Evolutionary conservation across 2,329 filamentous ascomycete species (phyloP), one percentile per base, ranked within the genome.

Genomic region (Ophiocordyceps camponoti-leonardi): DNA sequence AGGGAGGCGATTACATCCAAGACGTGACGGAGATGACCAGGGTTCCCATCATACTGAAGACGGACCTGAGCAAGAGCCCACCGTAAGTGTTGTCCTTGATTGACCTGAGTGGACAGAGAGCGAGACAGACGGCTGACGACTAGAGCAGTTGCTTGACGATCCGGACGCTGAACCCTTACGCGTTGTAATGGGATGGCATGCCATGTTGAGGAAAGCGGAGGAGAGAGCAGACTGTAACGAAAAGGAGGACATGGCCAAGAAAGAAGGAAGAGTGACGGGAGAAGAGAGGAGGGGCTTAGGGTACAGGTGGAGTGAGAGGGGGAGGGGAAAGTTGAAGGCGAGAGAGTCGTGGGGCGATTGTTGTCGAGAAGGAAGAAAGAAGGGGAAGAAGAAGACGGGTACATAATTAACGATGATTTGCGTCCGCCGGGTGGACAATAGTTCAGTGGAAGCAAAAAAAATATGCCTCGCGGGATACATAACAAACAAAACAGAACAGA

Each of bases 21-120:
- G 92, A 98, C 63, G 87, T 98, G 53, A 88, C 81, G 47, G 92
- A 98, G 72, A 95, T 98, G 88, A 90, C 86, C 41, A 77, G 90
- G 54, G 84, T 98, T 49, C 92, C 92, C n/a, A 84, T 98, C 53
- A 94, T 98, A 61, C 69, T 98, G 58, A 96, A 94, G 80, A 96
- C 92, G 52, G 92, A 98, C 68, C 76, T 98, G 58, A 86, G 75
- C 68, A 98, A 98, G 84, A 96, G 90, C 69, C 92, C 92, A 67
- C 92, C 92, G 88, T 98, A 83, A 80, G 92, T 90, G 20, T 18
- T 14, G 35, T 43, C 22, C 22, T 23, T 23, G 22, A 6, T 23
- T 23, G 22, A 4, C 31, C 16, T 35, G 45, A 42, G 16, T 8
- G 30, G 44, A 2, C 11, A 22, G n/a, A 5, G 19, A n/a, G 6